Evolutionary conservation across 306 rosid genomes (phyloP), one percentile per base, ranked within the genome.

Genomic region (Prosopis cineraria): DNA sequence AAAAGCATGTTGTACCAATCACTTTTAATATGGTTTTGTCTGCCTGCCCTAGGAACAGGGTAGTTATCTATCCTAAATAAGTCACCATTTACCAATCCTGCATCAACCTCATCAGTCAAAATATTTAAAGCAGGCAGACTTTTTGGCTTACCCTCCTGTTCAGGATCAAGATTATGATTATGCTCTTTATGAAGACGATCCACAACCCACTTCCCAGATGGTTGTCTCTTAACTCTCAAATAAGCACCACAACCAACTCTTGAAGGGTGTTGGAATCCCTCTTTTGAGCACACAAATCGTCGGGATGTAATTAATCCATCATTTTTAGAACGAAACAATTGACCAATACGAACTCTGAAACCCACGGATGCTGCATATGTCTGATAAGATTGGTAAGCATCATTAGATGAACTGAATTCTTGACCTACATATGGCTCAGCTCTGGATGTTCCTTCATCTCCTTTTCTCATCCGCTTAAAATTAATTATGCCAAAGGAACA

Each of bases 211-310:
- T 85, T 84, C 83, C 95, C 98, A 17, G 88, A 87, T 36, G 90
- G 97, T 68, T 88, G 92, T 77, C 89, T 88, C 88, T 95, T 92
- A 74, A 95, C 88, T 88, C 98, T 93, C 89, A 95, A 80, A 83
- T 87, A 95, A 58, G 97, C 93, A 73, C 88, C 94, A 86, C 98
- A 95, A 63, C 98, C 98, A 69, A 92, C 84, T 89, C 98, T 87
- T 58, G 98, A 92, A 68, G 98, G 98, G 81, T 92, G 98, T 79
- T 90, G 98, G 87, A 90, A 95, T 52, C 98, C 98, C 80, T 95
- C 98, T 86, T 87, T 92, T 36, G 98, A 88, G 84, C 98, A 95
- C 84, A 95, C 98, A 84, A 92, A 95, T 45, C 98, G 79, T 44
- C 98, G 87, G 19, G 98, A 95, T 59, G 97, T 89, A 62, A 95